phyloP scores from a whole-genome alignment of 2,329 filamentous ascomycete genomes.

The Aspergillus spinulosporus region DNA sequence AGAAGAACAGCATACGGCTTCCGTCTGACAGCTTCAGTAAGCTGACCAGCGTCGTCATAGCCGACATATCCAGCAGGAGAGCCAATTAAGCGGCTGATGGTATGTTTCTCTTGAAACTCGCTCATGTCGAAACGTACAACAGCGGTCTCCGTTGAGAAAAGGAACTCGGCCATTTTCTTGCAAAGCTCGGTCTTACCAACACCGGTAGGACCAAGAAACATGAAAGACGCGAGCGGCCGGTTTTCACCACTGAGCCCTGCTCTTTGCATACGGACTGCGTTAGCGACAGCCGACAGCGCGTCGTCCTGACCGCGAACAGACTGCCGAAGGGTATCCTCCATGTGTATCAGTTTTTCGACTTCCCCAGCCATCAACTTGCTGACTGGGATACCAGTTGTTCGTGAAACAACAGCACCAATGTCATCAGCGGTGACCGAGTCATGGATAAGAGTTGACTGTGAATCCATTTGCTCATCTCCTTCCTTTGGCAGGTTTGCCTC shows the following conservation, averaged over 20 bases:
- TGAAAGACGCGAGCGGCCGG: slow-evolving; percentile 87
- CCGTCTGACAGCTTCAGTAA: slow-evolving; percentile 90
- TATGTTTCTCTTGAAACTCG: slow-evolving; percentile 97
- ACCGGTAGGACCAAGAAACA: slow-evolving; percentile 95
- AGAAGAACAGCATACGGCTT: slow-evolving; percentile 94
- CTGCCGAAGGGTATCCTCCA: slow-evolving; percentile 85
- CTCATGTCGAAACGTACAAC: slow-evolving; percentile 97
- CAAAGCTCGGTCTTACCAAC: slow-evolving; percentile 97
- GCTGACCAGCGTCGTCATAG: slow-evolving; percentile 93
- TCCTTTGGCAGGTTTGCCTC: slow-evolving; percentile 80
- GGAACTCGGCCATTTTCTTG: slow-evolving; percentile 89
- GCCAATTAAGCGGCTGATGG: slow-evolving; percentile 87
- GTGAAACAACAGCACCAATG: slow-evolving; percentile 86
- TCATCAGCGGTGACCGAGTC: slow-evolving; percentile 95
- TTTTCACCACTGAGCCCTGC: slow-evolving; percentile 91
- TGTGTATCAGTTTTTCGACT: slow-evolving; percentile 89
- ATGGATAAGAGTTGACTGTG: slow-evolving; percentile 68
- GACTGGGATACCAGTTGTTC: slow-evolving; percentile 89
- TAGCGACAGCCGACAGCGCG: slow-evolving; percentile 83
- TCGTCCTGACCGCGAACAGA: slow-evolving; percentile 92
- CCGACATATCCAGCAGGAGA: slow-evolving; percentile 93
- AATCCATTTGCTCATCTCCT: slow-evolving; percentile 50
- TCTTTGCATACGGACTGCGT: slow-evolving; percentile 90
- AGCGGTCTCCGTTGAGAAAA: slow-evolving; percentile 89
- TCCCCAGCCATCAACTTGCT: slow-evolving; percentile 90